Percentiles rank a stretch among this genome's conserved stretches.
phyloP scores from a whole-genome alignment of 176 grass and related monocot genomes.

The Raddia guianensis region DNA sequence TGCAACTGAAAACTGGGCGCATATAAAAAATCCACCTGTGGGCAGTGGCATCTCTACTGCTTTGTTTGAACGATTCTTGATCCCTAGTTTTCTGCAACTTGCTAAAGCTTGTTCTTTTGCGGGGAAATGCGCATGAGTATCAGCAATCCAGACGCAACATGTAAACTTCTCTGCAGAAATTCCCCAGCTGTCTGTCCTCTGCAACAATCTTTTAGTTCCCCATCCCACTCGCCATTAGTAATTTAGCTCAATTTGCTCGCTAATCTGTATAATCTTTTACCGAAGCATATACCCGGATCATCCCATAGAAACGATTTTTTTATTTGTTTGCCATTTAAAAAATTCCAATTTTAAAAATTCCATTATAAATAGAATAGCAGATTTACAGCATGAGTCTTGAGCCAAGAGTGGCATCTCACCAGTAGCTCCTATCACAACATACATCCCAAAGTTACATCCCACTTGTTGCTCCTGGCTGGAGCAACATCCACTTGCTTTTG shows the following conservation, averaged over 20 bases:
- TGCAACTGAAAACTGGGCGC: slow-evolving; percentile 31
- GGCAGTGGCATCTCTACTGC: slow-evolving; percentile 24
- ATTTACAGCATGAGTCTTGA: too few species aligned
- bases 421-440: too few species aligned
- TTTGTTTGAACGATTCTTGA: slow-evolving; percentile 36
- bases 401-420: too few species aligned
- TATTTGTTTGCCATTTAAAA: too few species aligned
- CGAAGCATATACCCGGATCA: background rate
- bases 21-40: slow-evolving; percentile 25
- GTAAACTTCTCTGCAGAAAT: background rate
- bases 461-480: too few species aligned
- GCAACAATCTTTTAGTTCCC: slow-evolving; percentile 23
- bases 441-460: too few species aligned
- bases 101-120: background rate
- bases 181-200: background rate
- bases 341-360: too few species aligned
- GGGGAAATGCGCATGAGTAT: background rate
- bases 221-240: background rate
- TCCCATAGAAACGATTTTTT: background rate
- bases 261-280: background rate
- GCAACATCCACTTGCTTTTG: too few species aligned
- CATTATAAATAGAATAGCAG: too few species aligned
- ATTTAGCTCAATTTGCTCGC: background rate
- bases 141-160: slow-evolving; percentile 21
- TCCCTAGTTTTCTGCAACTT: slow-evolving; percentile 13